Percentiles rank a stretch among this genome's conserved stretches.
Evolutionary conservation across 2,329 filamentous ascomycete genomes (phyloP).

Genomic region (Celoporthe dispersa): DNA sequence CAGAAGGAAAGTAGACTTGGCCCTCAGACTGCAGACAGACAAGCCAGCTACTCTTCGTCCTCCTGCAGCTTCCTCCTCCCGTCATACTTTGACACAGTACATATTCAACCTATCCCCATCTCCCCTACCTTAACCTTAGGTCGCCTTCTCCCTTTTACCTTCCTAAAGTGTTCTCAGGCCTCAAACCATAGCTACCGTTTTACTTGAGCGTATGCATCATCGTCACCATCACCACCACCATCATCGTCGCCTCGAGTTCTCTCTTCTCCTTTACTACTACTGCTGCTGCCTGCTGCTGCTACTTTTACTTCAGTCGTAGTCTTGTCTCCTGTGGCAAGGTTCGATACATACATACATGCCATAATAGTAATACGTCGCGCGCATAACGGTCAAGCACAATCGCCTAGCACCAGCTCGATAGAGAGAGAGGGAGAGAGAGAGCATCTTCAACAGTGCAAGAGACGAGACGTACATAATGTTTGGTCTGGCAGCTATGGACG

Average conservation of each 20-base stretch:
- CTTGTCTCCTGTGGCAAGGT: background rate
- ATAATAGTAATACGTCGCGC: background rate
- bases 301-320: background rate
- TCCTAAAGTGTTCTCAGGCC: slow-evolving; percentile 16
- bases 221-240: background rate
- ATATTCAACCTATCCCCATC: slow-evolving; percentile 12
- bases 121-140: slow-evolving; percentile 10
- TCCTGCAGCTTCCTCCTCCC: background rate
- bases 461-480: background rate
- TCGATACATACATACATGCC: background rate
- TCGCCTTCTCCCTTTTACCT: slow-evolving; percentile 10
- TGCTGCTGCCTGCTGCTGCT: background rate
- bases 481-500: slow-evolving; percentile 22
- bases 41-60: too few species aligned
- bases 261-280: background rate
- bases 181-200: background rate
- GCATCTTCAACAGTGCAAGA: background rate
- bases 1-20: background rate
- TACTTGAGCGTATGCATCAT: background rate
- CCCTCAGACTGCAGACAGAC: background rate
- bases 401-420: background rate
- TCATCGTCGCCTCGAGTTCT: background rate
- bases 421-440: background rate
- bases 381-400: background rate
- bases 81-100: background rate